Evolutionary conservation across 345 rosid genomes (phyloP).

Genomic region (Citrus maxima): DNA sequence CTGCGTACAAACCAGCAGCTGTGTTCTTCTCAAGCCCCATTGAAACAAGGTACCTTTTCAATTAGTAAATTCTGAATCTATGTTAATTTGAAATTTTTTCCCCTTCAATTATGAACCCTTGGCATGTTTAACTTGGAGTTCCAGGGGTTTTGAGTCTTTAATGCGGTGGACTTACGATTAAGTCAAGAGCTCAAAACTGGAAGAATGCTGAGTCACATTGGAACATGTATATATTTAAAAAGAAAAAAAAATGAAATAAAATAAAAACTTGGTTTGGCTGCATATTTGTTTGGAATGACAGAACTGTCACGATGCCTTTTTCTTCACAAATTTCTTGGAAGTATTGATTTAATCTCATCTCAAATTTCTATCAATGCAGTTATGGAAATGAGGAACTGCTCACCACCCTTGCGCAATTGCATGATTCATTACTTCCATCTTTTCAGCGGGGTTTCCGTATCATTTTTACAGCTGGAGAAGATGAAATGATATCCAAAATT

Average conservation of each 20-base stretch:
- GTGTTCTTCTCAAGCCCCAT: slow-evolving; percentile 63
- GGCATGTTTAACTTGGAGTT: not conserved
- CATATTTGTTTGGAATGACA: not conserved
- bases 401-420: slow-evolving; percentile 57
- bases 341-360: slow-evolving; percentile 13
- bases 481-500: slow-evolving; percentile 42
- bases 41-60: slow-evolving; percentile 60
- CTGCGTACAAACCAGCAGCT: slow-evolving; percentile 68
- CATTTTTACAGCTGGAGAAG: slow-evolving; percentile 43
- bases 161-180: not conserved
- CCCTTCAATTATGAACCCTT: no score
- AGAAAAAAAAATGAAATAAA: not conserved
- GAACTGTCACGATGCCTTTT: not conserved
- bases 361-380: slow-evolving; percentile 44
- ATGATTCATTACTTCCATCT: slow-evolving; percentile 83
- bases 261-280: not conserved
- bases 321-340: not conserved
- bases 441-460: slow-evolving; percentile 55
- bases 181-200: not conserved
- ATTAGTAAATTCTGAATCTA: slow-evolving; percentile 8
- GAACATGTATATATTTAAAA: not conserved
- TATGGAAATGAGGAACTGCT: slow-evolving; percentile 79
- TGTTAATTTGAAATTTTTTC: not conserved
- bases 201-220: not conserved
- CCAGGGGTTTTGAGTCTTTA: not conserved